Percentiles rank a stretch among this genome's conserved stretches.
Evolutionary conservation across 176 grass and related monocot species (phyloP).

Genomic region (Ensete glaucum): DNA sequence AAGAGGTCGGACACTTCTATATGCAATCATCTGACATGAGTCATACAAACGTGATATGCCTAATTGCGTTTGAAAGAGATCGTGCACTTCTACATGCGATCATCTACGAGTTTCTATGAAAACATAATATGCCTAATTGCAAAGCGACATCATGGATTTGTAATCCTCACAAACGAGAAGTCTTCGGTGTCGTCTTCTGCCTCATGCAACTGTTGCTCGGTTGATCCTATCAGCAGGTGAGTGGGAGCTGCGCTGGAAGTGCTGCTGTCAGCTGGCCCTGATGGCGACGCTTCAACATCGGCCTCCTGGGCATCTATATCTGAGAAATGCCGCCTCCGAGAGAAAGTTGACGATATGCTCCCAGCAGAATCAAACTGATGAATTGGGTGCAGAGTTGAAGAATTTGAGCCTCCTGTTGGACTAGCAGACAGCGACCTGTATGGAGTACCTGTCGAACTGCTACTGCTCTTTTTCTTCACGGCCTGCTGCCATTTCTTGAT

Average conservation of each 20-base stretch:
- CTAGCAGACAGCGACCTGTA: background rate
- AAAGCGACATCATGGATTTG: background rate
- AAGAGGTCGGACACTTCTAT: too few relatives aligned
- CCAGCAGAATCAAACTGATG: background rate
- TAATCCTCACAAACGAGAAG: background rate
- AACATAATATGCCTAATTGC: background rate
- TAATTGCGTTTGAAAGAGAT: background rate
- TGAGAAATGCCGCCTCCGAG: background rate
- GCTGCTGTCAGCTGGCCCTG: too few relatives aligned
- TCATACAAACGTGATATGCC: too few relatives aligned
- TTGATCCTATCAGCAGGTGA: background rate
- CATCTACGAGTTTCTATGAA: background rate
- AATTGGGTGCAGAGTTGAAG: background rate
- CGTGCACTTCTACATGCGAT: background rate
- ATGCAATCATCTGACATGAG: too few relatives aligned
- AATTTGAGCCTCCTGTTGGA: background rate
- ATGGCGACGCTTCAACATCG: background rate
- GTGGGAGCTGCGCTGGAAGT: background rate
- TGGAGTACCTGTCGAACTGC: background rate
- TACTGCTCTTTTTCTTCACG: background rate
- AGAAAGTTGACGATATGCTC: background rate
- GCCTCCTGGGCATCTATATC: background rate
- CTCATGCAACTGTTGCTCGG: background rate
- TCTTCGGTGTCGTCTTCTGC: background rate
- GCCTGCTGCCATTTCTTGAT: background rate